These are phyloP conservation scores for Parachaetomium inaequale DNA, from an alignment of 495 filamentous ascomycete genomes.

Conservation along the genomic window DNA sequence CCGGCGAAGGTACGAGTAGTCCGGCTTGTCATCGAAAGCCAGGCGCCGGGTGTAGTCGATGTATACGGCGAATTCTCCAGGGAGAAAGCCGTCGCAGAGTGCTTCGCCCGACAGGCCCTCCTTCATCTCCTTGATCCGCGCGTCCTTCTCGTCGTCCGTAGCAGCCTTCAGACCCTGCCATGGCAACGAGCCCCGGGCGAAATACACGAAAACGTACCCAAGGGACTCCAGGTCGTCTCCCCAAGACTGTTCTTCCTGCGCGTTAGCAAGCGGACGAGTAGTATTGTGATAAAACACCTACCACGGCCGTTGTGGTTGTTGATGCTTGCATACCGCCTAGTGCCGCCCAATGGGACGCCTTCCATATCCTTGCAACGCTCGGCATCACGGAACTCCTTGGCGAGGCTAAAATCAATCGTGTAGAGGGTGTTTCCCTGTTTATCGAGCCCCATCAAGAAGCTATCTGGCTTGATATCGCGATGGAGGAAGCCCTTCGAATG, in stretches of 20 bases:
- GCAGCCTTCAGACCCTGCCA: slow-evolving; percentile 34
- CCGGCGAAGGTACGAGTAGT: slow-evolving; percentile 31
- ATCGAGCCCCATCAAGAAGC: slow-evolving; percentile 35
- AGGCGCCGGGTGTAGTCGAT: slow-evolving; percentile 29
- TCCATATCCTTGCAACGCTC: slow-evolving; percentile 10
- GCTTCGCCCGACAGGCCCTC: slow-evolving; percentile 22
- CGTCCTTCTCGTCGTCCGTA: slow-evolving; percentile 19
- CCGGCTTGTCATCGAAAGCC: slow-evolving; percentile 26
- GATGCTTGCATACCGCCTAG: slow-evolving; percentile 30
- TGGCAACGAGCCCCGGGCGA: slow-evolving; percentile 38
- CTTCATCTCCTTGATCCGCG: slow-evolving; percentile 26
- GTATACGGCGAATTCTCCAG: slow-evolving; percentile 26
- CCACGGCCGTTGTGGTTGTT: slow-evolving; percentile 33
- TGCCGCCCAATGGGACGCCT: slow-evolving; percentile 18
- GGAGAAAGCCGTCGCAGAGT: slow-evolving; percentile 25
- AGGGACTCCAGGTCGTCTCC: slow-evolving; percentile 42
- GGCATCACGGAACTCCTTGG: slow-evolving; percentile 23
- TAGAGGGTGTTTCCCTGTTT: slow-evolving; percentile 35
- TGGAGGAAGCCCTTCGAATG: slow-evolving; percentile 36
- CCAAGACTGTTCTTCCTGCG: slow-evolving; percentile 33
- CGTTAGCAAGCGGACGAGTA: slow-evolving; percentile 19
- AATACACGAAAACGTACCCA: slow-evolving; percentile 41
- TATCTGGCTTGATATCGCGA: slow-evolving; percentile 40
- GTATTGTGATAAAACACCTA: slow-evolving; percentile 19
- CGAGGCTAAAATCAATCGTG: slow-evolving; percentile 32